Evolutionary conservation across 1,284 basidiomycete genomes (phyloP), one percentile per base, ranked within the genome.

Genomic region (Rhodotorula sp.): DNA sequence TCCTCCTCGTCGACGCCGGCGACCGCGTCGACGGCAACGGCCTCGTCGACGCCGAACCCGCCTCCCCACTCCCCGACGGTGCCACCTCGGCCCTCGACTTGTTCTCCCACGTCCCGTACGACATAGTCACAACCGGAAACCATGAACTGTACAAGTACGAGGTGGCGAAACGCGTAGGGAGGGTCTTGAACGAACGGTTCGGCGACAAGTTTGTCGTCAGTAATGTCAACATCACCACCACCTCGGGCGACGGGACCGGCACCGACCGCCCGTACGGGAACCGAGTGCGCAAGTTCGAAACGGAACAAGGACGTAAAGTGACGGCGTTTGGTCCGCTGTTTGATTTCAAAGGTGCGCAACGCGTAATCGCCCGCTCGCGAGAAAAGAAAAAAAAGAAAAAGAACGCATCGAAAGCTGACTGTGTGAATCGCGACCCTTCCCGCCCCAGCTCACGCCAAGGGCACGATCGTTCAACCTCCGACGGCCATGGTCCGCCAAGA

Each of bases 321-420:
- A 77, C 77, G 7, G 77, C 79, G 1, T 78, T 80, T 56, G 79
- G 78, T 2, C 72, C 77, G 22, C 64, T 79, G 44, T 80, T 80
- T 55, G 66, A 75, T 55, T 80, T 80, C 66, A 77, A 75, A 45
- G 73, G 75, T 66, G 60, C 65, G 65, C 33, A 17, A n/a, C 2
- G n/a, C 61, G 4, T 14, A 20, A 7, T 22, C 45, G n/a, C n/a
- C n/a, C n/a, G n/a, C n/a, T n/a, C n/a, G n/a, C n/a, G n/a, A n/a
- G n/a, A n/a, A n/a, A n/a, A n/a, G n/a, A n/a, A n/a, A n/a, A n/a
- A n/a, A n/a, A n/a, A n/a, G n/a, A n/a, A n/a, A n/a, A n/a, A n/a
- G 26, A 15, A 18, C 1, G 33, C 22, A n/a, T 30, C 37, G n/a
- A 22, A 6, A 30, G 37, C 55, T 15, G 26, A 20, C 37, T 2